These are phyloP conservation scores for Trichophyton benhamiae DNA, from an alignment of 2,329 filamentous ascomycete species.

Conservation along the genomic window DNA sequence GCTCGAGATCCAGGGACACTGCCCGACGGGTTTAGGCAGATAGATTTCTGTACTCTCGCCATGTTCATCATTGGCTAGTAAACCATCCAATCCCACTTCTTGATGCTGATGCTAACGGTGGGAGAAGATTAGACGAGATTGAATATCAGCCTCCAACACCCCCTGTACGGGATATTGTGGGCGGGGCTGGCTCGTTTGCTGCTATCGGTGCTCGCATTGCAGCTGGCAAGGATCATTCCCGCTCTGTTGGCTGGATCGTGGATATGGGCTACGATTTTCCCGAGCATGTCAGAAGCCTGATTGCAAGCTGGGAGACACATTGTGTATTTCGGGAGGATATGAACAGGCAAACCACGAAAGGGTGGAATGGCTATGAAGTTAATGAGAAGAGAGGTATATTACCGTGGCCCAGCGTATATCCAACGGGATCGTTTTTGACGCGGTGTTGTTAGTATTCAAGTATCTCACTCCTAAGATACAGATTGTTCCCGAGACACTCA, in stretches of 20 bases:
- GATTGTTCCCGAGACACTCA: conserved; percentile 60
- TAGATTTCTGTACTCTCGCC: conserved; percentile 49
- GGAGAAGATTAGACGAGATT: conserved; percentile 60
- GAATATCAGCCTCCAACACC: conserved; percentile 62
- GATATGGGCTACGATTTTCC: conserved; percentile 87
- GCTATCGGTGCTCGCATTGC: conserved; percentile 82
- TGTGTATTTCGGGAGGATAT: conserved; percentile 56
- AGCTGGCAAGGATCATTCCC: conserved; percentile 55
- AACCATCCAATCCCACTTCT: background rate
- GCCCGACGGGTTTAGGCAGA: background rate
- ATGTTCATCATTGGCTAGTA: conserved; percentile 51
- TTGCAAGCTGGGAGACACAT: conserved; percentile 65
- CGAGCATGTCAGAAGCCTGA: conserved; percentile 45
- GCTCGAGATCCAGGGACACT: background rate
- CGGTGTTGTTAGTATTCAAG: conserved; percentile 51
- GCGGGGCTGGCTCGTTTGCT: conserved; percentile 76
- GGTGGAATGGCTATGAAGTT: conserved; percentile 80
- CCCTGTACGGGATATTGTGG: conserved; percentile 63
- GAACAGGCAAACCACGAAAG: conserved; percentile 66
- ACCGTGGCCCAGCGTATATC: conserved; percentile 12
- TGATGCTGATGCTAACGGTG: background rate
- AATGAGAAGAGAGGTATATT: conserved; percentile 48
- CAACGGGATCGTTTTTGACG: background rate
- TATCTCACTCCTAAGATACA: conserved; percentile 81
- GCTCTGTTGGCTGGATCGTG: conserved; percentile 74